Evolutionary conservation across 352 stramenopile species (phyloP).

Genomic region (Phytophthora boehmeriae): DNA sequence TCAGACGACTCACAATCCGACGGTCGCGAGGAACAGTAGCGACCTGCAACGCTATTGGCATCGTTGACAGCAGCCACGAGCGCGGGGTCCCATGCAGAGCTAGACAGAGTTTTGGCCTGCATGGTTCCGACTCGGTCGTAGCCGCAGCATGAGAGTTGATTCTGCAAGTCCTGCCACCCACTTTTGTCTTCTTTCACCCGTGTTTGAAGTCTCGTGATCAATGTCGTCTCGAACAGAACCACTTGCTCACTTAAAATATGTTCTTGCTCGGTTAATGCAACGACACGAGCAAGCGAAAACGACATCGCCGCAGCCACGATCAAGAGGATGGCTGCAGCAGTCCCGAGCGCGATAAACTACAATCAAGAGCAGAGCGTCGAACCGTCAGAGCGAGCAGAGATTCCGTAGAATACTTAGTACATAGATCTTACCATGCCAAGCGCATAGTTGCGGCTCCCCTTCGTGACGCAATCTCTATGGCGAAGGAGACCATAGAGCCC

Average conservation of each 20-base stretch:
- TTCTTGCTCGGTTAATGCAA: conserved; percentile 34
- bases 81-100: conserved; percentile 36
- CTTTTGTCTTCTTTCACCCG: conserved; percentile 36
- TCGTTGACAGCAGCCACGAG: conserved; percentile 39
- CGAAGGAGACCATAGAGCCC: conserved; percentile 59
- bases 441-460: conserved; percentile 60
- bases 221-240: conserved; percentile 46
- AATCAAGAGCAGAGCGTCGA: neutral
- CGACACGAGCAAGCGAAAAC: conserved; percentile 45
- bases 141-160: conserved; percentile 60
- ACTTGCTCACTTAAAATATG: conserved; percentile 47
- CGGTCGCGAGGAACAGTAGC: conserved; percentile 39
- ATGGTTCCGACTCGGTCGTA: conserved; percentile 36
- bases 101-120: conserved; percentile 20
- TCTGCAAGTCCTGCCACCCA: conserved; percentile 52
- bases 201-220: conserved; percentile 46
- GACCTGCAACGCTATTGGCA: conserved; percentile 45
- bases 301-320: conserved; percentile 54
- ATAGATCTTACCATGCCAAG: conserved; percentile 61
- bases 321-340: conserved; percentile 45
- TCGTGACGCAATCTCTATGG: conserved; percentile 56
- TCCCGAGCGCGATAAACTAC: conserved; percentile 58
- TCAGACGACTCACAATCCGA: conserved; percentile 26
- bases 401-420: neutral
- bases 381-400: neutral